A percentile compares a stretch with the other conserved stretches of the same genome.
phyloP scores from a whole-genome alignment of 306 rosid genomes.

The Quercus engelmannii region DNA sequence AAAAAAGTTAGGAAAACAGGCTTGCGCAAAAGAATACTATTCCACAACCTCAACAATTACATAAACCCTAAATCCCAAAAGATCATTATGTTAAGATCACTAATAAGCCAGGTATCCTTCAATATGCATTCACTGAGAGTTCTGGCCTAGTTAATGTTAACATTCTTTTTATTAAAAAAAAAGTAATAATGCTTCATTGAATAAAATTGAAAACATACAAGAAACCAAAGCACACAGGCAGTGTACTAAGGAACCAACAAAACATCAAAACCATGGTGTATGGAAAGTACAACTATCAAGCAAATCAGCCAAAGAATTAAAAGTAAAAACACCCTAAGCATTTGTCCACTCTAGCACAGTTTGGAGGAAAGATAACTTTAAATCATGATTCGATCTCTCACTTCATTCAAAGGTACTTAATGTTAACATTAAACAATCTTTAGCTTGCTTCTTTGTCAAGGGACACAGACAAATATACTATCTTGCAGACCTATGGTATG shows the following conservation, averaged over 20 bases:
- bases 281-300: too few species aligned
- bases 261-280: too few species aligned
- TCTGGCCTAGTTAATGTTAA: background rate
- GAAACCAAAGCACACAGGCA: too few species aligned
- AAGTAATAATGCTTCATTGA: too few species aligned
- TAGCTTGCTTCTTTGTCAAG: background rate
- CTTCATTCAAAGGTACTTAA: background rate
- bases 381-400: too few species aligned
- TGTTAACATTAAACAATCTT: background rate
- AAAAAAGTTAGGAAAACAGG: background rate
- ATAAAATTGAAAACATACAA: too few species aligned
- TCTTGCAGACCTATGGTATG: background rate
- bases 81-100: background rate
- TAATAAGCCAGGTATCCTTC: background rate
- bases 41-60: background rate
- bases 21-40: background rate
- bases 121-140: background rate
- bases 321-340: too few species aligned
- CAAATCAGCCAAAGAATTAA: too few species aligned
- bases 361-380: too few species aligned
- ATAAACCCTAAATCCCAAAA: slow-evolving; percentile 4
- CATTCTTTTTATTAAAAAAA: too few species aligned
- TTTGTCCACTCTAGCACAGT: too few species aligned
- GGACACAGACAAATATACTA: background rate
- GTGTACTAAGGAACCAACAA: too few species aligned